These are phyloP conservation scores for Stemphylium lycopersici DNA, from an alignment of 2,329 filamentous ascomycete species.

Conservation along the genomic window DNA sequence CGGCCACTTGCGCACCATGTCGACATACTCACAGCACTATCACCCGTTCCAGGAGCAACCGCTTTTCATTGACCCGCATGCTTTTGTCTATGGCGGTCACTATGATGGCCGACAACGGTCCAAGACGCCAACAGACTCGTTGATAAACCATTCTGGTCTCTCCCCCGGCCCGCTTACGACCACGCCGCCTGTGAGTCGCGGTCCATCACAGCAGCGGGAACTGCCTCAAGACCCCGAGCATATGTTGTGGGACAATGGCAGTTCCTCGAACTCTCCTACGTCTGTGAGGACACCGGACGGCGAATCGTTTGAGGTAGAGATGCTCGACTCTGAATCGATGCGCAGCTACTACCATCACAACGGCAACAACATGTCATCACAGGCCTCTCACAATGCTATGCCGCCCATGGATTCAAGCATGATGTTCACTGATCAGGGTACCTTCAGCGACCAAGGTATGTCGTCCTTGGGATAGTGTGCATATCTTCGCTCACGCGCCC, in stretches of 20 bases:
- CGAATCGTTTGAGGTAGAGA: constrained; percentile 41
- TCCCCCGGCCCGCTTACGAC: constrained; percentile 45
- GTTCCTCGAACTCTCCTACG: constrained; percentile 44
- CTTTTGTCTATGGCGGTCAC: constrained; percentile 27
- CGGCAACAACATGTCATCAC: constrained; percentile 32
- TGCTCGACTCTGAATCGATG: constrained; percentile 39
- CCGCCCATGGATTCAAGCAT: constrained; percentile 30
- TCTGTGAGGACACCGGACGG: constrained; percentile 45
- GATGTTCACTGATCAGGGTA: constrained; percentile 31
- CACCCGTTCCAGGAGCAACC: constrained; percentile 28
- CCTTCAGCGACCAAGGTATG: constrained; percentile 32
- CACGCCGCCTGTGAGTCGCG: constrained; percentile 40
- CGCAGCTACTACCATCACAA: constrained; percentile 38
- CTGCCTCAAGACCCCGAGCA: constrained; percentile 38
- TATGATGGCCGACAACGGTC: constrained; percentile 31
- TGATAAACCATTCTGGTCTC: constrained; percentile 42
- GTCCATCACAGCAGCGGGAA: constrained; percentile 40
- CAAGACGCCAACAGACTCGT: constrained; percentile 44
- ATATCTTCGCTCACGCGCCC: constrained; percentile 18
- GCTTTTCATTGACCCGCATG: constrained; percentile 26
- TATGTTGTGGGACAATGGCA: constrained; percentile 42
- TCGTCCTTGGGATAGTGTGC: background rate
- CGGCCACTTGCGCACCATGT: constrained; percentile 38
- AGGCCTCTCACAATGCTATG: constrained; percentile 29
- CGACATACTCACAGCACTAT: constrained; percentile 32